Conservation (phyloP, 257 asterid genomes). For the Nicotiana tomentosiformis region DNA sequence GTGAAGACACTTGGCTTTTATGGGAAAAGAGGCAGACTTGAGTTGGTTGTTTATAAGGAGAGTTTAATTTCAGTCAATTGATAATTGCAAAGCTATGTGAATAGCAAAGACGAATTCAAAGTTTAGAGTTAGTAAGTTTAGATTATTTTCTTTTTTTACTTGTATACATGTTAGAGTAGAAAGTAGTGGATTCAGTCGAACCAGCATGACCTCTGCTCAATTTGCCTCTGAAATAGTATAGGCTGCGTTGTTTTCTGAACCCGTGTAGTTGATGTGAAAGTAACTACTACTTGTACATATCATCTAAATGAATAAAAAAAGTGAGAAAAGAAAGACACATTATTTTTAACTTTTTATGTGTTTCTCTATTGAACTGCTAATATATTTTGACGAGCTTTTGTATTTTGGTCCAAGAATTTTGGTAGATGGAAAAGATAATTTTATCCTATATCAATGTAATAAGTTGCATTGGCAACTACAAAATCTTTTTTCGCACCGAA, state of each 20-base stretch:
- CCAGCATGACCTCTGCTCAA: fast-evolving
- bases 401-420: too few species aligned
- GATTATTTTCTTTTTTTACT: too few species aligned
- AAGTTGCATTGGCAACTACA: too few species aligned
- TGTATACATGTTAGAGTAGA: neutral
- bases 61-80: constrained; percentile 28
- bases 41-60: constrained; percentile 33
- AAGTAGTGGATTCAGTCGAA: neutral
- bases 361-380: too few species aligned
- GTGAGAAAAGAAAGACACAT: too few species aligned
- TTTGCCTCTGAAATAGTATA: neutral
- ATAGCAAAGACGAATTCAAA: neutral
- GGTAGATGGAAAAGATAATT: too few species aligned
- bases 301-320: too few species aligned
- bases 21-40: constrained; percentile 56
- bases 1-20: constrained; percentile 32
- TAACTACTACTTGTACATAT: neutral
- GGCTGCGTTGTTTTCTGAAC: neutral
- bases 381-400: too few species aligned
- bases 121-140: neutral
- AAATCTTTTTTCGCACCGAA: too few species aligned
- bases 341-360: too few species aligned
- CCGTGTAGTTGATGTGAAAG: neutral
- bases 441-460: too few species aligned
- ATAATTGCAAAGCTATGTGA: neutral